Conservation (phyloP, 2,329 filamentous ascomycete species). For the Fusarium palustre region DNA sequence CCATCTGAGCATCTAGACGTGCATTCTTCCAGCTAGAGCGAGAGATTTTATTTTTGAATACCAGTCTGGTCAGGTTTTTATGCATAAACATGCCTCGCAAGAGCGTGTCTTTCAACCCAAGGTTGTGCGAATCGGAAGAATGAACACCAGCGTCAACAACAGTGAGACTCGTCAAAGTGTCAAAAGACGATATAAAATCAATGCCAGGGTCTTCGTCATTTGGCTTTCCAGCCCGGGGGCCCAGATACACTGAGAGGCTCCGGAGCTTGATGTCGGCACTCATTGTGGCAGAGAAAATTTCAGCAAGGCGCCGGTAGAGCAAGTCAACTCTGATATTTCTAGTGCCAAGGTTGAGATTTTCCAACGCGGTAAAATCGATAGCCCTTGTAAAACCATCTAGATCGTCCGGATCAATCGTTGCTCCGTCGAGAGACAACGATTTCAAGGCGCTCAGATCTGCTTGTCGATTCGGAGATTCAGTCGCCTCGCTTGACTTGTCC, state of each 20-base stretch:
- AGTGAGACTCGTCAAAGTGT: conserved; percentile 20
- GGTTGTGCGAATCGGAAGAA: not conserved
- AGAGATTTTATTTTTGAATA: not conserved
- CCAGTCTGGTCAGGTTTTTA: conserved; percentile 19
- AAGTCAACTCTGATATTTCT: not conserved
- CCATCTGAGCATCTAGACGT: conserved; percentile 15
- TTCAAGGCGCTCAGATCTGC: conserved; percentile 8
- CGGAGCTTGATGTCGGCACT: conserved; percentile 4
- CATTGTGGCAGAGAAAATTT: not conserved
- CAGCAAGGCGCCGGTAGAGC: conserved; percentile 7
- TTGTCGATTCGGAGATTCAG: not conserved
- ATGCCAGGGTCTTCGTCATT: not conserved
- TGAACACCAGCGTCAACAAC: conserved; percentile 13
- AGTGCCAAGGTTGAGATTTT: conserved; percentile 1
- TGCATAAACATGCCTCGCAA: conserved; percentile 37
- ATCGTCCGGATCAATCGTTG: not conserved
- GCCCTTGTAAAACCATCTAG: not conserved
- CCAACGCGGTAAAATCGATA: conserved; percentile 27
- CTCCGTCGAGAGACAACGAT: conserved; percentile 15
- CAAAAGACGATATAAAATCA: conserved; percentile 33
- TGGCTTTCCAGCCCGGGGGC: not conserved
- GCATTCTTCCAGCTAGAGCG: conserved; percentile 1
- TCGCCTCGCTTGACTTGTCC: fast-evolving
- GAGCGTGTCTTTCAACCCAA: conserved; percentile 11
- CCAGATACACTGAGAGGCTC: not conserved